Evolutionary conservation across 495 filamentous ascomycete genomes (phyloP).

Genomic region (Neurospora sp.): DNA sequence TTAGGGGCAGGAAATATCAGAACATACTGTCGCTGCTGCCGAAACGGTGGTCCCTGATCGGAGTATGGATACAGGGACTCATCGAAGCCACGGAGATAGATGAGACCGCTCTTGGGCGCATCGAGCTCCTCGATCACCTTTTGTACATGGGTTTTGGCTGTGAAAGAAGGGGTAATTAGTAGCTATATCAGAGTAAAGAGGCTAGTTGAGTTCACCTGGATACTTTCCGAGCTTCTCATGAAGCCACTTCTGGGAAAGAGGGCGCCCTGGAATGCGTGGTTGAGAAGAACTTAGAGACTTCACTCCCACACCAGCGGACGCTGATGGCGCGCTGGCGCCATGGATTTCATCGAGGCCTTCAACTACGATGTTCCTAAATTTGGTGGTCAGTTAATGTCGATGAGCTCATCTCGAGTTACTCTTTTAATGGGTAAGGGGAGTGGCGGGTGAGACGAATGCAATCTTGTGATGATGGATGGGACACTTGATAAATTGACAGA

Average conservation of each 20-base stretch:
- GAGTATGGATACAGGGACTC: constrained; percentile 46
- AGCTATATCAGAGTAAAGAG: background rate
- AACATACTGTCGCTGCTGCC: constrained; percentile 52
- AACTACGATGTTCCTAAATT: background rate
- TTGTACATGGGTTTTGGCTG: constrained; percentile 74
- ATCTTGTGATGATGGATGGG: background rate
- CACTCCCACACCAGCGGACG: background rate
- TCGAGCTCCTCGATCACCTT: constrained; percentile 60
- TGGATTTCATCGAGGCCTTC: constrained; percentile 6
- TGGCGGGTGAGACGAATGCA: background rate
- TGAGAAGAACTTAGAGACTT: background rate
- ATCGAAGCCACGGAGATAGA: constrained; percentile 47
- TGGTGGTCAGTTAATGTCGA: background rate
- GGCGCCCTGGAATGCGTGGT: background rate
- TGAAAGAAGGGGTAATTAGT: background rate
- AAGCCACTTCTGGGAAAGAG: constrained; percentile 4
- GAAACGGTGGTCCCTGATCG: constrained; percentile 48
- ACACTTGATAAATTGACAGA: background rate
- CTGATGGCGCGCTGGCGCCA: background rate
- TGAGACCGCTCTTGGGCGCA: constrained; percentile 45
- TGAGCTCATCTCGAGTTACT: background rate
- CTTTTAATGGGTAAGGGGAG: background rate
- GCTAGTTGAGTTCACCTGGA: constrained; percentile 12
- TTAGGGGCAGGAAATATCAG: background rate
- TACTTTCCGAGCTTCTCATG: constrained; percentile 16